Percentiles rank a stretch among this genome's conserved stretches.
Conservation (phyloP, 768 basidiomycete genomes). For the Cystofilobasidium bisporidii region DNA sequence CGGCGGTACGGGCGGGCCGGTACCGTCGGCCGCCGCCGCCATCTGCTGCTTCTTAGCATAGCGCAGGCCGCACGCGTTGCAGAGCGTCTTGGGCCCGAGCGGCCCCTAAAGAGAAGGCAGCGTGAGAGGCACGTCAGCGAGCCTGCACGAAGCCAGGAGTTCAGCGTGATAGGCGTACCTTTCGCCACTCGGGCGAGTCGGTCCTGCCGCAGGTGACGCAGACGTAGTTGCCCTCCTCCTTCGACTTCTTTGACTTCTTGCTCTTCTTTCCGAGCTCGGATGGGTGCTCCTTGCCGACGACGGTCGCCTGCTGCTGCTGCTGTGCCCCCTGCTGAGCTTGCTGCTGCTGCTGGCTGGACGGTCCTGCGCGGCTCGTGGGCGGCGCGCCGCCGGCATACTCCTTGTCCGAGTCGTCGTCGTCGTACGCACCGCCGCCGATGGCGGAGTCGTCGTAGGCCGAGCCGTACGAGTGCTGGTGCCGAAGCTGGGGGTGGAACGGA, state of each 20-base stretch:
- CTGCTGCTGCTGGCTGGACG: neutral
- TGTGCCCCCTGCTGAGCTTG: neutral
- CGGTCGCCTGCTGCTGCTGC: slow-evolving; percentile 7
- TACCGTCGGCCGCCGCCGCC: slow-evolving; percentile 3
- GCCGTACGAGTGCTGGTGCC: slow-evolving; percentile 5
- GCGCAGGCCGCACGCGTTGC: slow-evolving; percentile 48
- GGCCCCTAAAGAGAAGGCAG: slow-evolving; percentile 52
- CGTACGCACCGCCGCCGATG: slow-evolving; percentile 18
- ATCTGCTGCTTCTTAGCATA: slow-evolving; percentile 16
- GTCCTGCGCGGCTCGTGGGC: no score
- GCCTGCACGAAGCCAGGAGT: neutral
- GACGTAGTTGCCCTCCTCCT: slow-evolving; percentile 59
- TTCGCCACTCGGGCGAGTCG: slow-evolving; percentile 95
- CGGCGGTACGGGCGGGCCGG: neutral
- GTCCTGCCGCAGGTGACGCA: slow-evolving; percentile 89
- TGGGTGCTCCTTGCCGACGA: neutral
- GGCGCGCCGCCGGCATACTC: neutral
- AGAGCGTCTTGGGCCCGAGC: slow-evolving; percentile 88
- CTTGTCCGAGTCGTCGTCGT: slow-evolving; percentile 23
- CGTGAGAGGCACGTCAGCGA: neutral
- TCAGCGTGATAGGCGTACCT: slow-evolving; percentile 44
- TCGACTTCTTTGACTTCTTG: slow-evolving; percentile 30
- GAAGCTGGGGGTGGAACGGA: neutral
- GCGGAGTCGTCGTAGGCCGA: slow-evolving; percentile 13
- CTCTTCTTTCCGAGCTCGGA: slow-evolving; percentile 10